A percentile compares a stretch with the other conserved stretches of the same genome.
Evolutionary conservation across 305 asterid genomes (phyloP).

Genomic region (Vinca major): DNA sequence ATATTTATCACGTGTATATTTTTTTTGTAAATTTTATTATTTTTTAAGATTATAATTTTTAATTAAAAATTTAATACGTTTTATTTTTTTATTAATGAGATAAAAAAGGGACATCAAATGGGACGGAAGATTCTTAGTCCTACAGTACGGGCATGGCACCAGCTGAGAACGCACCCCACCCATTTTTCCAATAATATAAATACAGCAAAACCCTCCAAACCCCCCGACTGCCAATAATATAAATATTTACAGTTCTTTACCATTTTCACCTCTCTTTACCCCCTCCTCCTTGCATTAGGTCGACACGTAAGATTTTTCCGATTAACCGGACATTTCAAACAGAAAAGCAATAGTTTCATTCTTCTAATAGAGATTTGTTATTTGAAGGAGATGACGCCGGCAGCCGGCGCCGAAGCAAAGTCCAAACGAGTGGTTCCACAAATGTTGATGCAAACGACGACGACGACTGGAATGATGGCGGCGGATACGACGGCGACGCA

Average conservation of each 20-base stretch:
- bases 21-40: too few species aligned
- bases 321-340: background rate
- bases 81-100: too few species aligned
- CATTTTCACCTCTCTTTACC: background rate
- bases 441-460: conserved; percentile 28
- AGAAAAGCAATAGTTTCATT: background rate
- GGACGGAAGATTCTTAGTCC: too few species aligned
- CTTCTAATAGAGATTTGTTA: background rate
- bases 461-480: too few species aligned
- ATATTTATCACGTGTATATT: too few species aligned
- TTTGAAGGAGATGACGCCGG: conserved; percentile 61
- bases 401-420: conserved; percentile 48
- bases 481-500: conserved; percentile 11
- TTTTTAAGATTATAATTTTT: too few species aligned
- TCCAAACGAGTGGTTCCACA: conserved; percentile 27
- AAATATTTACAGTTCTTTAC: conserved; percentile 10
- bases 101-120: too few species aligned
- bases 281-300: conserved; percentile 16
- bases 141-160: too few species aligned
- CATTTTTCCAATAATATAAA: conserved; percentile 18
- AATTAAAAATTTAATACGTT: too few species aligned
- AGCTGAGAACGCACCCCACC: too few species aligned
- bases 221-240: conserved; percentile 30
- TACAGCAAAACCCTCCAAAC: conserved; percentile 34
- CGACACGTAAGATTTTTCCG: background rate